Percentiles rank a stretch among this genome's conserved stretches.
Evolutionary conservation across 202 grass and related monocot species (phyloP).

Genomic region (Zoysia matrella): DNA sequence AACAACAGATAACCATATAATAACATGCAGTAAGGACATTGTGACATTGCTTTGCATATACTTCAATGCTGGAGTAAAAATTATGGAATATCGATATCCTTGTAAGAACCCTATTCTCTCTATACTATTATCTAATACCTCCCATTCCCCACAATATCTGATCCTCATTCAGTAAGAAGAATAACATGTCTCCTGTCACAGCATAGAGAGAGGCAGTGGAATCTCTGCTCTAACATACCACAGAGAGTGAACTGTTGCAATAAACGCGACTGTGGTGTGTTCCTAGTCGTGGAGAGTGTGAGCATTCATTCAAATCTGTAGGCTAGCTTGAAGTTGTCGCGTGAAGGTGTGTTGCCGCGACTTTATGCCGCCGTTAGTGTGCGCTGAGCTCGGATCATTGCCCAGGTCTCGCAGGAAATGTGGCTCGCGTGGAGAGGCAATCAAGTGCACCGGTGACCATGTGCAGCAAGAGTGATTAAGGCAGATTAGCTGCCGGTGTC

Average conservation of each 20-base stretch:
- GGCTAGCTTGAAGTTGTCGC: too few species aligned
- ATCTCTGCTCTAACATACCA: conserved; percentile 14
- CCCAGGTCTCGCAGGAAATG: too few species aligned
- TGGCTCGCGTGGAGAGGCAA: too few species aligned
- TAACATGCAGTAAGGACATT: conserved; percentile 19
- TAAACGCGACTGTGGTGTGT: too few species aligned
- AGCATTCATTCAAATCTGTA: too few species aligned
- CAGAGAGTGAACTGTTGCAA: conserved; percentile 5
- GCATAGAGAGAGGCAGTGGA: conserved; percentile 15
- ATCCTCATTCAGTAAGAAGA: neutral
- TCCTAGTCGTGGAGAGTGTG: too few species aligned
- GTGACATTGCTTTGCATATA: conserved; percentile 16
- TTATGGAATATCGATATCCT: neutral
- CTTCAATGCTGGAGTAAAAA: conserved; percentile 1
- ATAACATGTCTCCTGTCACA: conserved; percentile 18
- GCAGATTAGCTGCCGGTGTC: too few species aligned
- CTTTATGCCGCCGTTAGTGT: too few species aligned
- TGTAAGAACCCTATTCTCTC: neutral
- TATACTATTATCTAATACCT: conserved; percentile 19
- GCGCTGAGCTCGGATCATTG: too few species aligned
- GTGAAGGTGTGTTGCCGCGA: too few species aligned
- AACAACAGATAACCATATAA: conserved; percentile 27
- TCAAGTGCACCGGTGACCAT: too few species aligned
- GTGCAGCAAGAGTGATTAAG: too few species aligned
- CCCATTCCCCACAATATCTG: neutral